These are phyloP conservation scores for Persicaria maculosa DNA, from an alignment of 148 eudicot genomes.

Conservation along the genomic window DNA sequence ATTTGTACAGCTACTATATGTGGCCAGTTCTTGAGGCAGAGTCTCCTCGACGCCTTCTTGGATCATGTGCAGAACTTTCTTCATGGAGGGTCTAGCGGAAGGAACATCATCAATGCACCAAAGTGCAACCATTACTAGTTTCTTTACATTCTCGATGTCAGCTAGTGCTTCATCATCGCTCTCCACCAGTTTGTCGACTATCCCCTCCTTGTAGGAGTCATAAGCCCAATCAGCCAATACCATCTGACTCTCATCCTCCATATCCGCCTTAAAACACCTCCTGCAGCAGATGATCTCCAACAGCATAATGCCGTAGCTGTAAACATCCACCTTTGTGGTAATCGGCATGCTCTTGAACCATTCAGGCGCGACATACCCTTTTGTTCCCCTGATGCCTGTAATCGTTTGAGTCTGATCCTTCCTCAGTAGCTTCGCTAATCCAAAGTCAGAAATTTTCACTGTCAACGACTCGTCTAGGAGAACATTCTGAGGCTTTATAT, in stretches of 20 bases:
- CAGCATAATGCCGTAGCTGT: conserved; percentile 44
- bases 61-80: conserved; percentile 25
- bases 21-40: conserved; percentile 24
- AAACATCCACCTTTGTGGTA: conserved; percentile 48
- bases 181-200: conserved; percentile 6
- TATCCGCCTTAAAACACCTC: conserved; percentile 14
- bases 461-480: conserved; percentile 38
- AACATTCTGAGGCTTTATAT: conserved; percentile 64
- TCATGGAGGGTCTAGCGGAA: conserved; percentile 34
- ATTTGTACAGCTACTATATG: background rate
- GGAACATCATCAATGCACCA: conserved; percentile 47
- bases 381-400: conserved; percentile 57
- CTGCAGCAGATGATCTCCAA: conserved; percentile 41
- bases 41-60: conserved; percentile 26
- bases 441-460: conserved; percentile 54
- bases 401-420: conserved; percentile 39
- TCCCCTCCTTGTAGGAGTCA: conserved; percentile 29
- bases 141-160: conserved; percentile 7
- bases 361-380: conserved; percentile 76
- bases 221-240: conserved; percentile 36
- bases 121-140: conserved; percentile 24
- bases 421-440: conserved; percentile 50
- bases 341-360: conserved; percentile 56
- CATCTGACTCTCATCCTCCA: conserved; percentile 15
- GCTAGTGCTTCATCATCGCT: conserved; percentile 16